Base-by-base conservation (phyloP, 2,329 filamentous ascomycete species). In the Monilinia vaccinii-corymbosi region DNA sequence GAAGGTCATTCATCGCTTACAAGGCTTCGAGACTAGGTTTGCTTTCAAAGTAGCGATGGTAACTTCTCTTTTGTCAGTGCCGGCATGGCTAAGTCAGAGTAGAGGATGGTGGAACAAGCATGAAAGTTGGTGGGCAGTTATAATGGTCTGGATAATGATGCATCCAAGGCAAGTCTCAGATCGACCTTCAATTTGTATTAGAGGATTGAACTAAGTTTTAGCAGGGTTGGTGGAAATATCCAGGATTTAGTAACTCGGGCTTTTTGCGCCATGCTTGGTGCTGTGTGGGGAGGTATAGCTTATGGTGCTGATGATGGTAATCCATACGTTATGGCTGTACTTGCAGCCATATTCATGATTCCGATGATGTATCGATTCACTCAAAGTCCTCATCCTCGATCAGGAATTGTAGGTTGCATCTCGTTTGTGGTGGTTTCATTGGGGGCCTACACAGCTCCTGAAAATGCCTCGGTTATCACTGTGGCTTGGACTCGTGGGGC, bases 361-460 rank as follows among this genome's bases (percentile, higher is more conserved):
- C 82, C 81, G 0, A 83, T 83, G 81, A 71, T 83, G 13, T 81
- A 82, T 62, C 75, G 81, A 32, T 82, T 77, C 61, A 80, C 79
- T 0, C 79, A 80, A 60, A 82, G 79, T 65, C 71, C 75, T 10
- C 81, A 83, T 68, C 78, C 80, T n/a, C 73, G 81, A 45, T 84
- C 81, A 2, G 82, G 82, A 1, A 72, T 84, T 3, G 79, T 83
- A 4, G 82, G 80, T 6, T 84, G 81, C 63, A 71, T 84, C 8
- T 77, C 79, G 8, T 85, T 83, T 63, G 78, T 78, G 1, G 77
- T 83, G 28, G 74, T 82, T 28, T 83, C 80, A 10, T 71, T 82
- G 3, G 71, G 74, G 14, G 65, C 64, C 11, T 62, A 71, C 70
- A 56, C 70, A 68, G 60, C 60, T 3, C 58, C 67, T 44, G 66